These are phyloP conservation scores for Septoria petroselini DNA, from an alignment of 2,329 filamentous ascomycete species.

Conservation along the genomic window DNA sequence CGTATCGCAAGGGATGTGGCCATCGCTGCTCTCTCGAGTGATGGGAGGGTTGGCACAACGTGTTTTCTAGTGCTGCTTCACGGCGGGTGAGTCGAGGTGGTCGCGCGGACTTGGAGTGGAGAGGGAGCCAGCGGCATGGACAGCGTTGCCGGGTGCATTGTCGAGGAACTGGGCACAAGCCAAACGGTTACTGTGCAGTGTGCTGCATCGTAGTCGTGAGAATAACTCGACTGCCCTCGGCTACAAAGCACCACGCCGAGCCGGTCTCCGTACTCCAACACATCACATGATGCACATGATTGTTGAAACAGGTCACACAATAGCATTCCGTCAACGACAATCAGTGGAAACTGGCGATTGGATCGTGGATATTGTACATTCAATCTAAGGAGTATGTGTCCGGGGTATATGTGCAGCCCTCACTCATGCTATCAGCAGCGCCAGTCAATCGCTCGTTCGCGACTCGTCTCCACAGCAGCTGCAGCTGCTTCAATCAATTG, in stretches of 20 bases:
- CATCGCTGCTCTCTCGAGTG: not conserved
- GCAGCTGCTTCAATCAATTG: too few species aligned
- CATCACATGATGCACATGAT: too few species aligned
- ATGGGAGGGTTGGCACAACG: not conserved
- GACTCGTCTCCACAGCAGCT: too few species aligned
- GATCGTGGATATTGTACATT: too few species aligned
- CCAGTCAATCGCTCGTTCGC: too few species aligned
- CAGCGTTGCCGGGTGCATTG: not conserved
- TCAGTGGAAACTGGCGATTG: too few species aligned
- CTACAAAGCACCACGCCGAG: constrained; percentile 3
- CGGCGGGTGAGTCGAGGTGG: not conserved
- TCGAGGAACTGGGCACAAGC: constrained; percentile 3
- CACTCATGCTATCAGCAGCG: too few species aligned
- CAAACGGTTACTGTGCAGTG: constrained; percentile 6
- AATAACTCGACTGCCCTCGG: constrained; percentile 11
- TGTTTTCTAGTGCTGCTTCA: not conserved
- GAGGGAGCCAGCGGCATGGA: not conserved
- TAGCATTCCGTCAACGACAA: too few species aligned
- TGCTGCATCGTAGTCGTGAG: constrained; percentile 14
- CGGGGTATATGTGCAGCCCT: too few species aligned
- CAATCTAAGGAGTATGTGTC: too few species aligned
- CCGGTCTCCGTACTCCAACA: not conserved
- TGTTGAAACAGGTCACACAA: too few species aligned
- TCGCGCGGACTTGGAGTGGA: too few species aligned
- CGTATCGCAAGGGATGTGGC: not conserved